Percentiles rank a stretch among this genome's conserved stretches.
These are phyloP conservation scores for Theobroma cacao DNA, from an alignment of 345 rosid genomes.

Conservation along the genomic window DNA sequence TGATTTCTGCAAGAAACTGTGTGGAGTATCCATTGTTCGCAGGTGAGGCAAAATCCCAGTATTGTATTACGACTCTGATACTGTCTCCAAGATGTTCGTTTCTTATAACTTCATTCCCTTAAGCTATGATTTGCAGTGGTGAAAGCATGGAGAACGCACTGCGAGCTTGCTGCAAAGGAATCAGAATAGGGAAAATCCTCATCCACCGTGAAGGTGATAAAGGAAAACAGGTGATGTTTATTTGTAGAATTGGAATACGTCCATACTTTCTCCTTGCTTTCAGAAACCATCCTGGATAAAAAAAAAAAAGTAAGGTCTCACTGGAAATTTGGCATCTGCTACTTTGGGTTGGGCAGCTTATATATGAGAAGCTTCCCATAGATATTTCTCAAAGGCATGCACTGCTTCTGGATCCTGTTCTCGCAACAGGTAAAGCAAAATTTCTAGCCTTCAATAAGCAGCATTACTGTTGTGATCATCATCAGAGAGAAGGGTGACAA, in stretches of 20 bases:
- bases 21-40: slow-evolving; percentile 91
- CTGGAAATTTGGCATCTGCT: neutral
- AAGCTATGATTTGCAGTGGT: slow-evolving; percentile 44
- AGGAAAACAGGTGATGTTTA: slow-evolving; percentile 63
- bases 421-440: slow-evolving; percentile 64
- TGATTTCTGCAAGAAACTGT: slow-evolving; percentile 93
- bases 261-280: neutral
- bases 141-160: slow-evolving; percentile 98
- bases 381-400: slow-evolving; percentile 93
- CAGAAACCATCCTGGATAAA: neutral
- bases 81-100: neutral
- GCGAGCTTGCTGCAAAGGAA: slow-evolving; percentile 95
- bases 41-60: slow-evolving; percentile 64
- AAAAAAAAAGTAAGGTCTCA: too few species aligned
- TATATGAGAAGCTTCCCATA: slow-evolving; percentile 94
- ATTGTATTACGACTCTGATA: slow-evolving; percentile 9
- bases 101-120: too few species aligned
- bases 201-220: slow-evolving; percentile 93
- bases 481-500: neutral
- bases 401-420: slow-evolving; percentile 89
- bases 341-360: slow-evolving; percentile 52
- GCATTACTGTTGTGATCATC: too few species aligned
- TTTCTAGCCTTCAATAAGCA: too few species aligned
- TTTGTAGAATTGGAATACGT: neutral
- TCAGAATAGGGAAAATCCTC: slow-evolving; percentile 91